Base-by-base conservation (phyloP, 805 yeast genomes). In the Komagataella phaffii region DNA sequence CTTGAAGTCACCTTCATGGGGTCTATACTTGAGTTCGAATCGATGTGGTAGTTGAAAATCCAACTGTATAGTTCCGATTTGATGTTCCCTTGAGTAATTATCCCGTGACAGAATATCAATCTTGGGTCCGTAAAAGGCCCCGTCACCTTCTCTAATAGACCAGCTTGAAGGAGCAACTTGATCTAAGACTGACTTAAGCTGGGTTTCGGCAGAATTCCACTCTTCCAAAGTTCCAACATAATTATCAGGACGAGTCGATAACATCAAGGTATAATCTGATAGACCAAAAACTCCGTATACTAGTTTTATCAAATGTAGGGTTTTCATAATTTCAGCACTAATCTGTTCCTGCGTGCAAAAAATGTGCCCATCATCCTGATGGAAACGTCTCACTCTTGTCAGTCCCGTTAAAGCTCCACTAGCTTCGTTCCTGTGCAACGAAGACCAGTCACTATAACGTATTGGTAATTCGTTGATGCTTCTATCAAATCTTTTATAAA, bases 321-420 rank as follows among this genome's bases (percentile, higher is more conserved):
- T 85, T 52, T 79, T 76, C 7, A 73, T 60, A 49, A 93, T 89
- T 62, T 93, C 99, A 49, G 75, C 77, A 7, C 61, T 60, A 49
- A 93, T 82, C 67, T 93, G 99, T 6, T 76, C 80, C 43, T 76
- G 73, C 1, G 83, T 79, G 63, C 99, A 93, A 64, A 93, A 93
- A 24, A 93, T 90, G 60, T 93, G 99, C 6, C 97, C 98, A 64
- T 93, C 99, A 65, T 93, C 99, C 68, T 93, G 99, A 66, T 93
- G 99, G 68, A 93, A 93, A 56, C 96, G 73, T 53, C 99, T 77
- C 3, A 93, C 96, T 52, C 99, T 74, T 0, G 98, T 93, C 44
- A 93, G 71, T 0, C 99, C 99, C 6, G 91, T 77, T 18, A 93
- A 74, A 1, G 98, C 95, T 2, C 99, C 99, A 53, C 95, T 83